Conservation (phyloP, 768 basidiomycete species). For the Cystofilobasidium macerans region DNA sequence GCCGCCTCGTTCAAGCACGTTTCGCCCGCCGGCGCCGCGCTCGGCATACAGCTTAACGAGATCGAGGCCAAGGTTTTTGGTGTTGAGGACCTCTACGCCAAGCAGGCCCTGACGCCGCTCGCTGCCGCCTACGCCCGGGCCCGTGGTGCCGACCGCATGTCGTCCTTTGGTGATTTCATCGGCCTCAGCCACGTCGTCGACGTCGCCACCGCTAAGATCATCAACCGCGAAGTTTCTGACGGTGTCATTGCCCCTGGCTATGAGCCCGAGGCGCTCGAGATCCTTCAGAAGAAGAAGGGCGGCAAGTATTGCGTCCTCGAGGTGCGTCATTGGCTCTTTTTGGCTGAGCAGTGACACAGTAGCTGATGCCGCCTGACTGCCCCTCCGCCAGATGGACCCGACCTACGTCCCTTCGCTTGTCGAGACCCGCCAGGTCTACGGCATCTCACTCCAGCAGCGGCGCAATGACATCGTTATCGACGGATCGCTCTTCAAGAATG, state of each 20-base stretch:
- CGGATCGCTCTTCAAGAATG: conserved; percentile 63
- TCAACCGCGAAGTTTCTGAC: conserved; percentile 97
- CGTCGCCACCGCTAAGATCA: conserved; percentile 85
- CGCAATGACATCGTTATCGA: conserved; percentile 85
- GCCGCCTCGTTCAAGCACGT: conserved; percentile 99
- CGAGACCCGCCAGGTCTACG: conserved; percentile 93
- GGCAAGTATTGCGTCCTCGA: conserved; percentile 97
- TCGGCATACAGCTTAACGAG: conserved; percentile 65
- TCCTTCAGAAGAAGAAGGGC: conserved; percentile 88
- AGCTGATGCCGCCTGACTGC: background rate
- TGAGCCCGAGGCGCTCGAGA: conserved; percentile 70
- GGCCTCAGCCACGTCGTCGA: conserved; percentile 88
- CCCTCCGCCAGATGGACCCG: conserved; percentile 66
- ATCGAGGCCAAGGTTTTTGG: conserved; percentile 89
- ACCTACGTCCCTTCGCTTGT: conserved; percentile 61
- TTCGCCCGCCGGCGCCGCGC: conserved; percentile 92
- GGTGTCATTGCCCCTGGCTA: conserved; percentile 97
- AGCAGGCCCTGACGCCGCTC: conserved; percentile 74
- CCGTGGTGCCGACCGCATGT: conserved; percentile 96
- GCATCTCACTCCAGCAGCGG: conserved; percentile 76
- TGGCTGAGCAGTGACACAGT: background rate
- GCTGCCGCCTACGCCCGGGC: conserved; percentile 93
- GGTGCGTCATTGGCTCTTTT: conserved; percentile 42
- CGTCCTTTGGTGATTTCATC: conserved; percentile 98
- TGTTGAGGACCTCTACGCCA: conserved; percentile 67